Evolutionary conservation across 2,329 filamentous ascomycete species (phyloP).

Genomic region (Ceratocystis eucalypticola): DNA sequence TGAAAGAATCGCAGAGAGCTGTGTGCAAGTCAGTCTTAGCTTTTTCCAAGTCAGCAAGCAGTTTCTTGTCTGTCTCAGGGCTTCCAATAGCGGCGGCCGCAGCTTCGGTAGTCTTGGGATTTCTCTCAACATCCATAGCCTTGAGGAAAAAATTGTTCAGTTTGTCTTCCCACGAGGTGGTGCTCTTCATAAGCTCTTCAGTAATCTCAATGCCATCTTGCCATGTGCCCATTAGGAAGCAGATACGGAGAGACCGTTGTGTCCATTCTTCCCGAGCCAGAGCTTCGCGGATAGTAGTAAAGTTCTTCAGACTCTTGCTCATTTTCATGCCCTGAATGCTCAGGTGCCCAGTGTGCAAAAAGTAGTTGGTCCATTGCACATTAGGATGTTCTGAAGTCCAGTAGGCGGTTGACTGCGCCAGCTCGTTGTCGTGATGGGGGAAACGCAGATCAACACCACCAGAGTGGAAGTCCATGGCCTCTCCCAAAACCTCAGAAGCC

Average conservation of each 20-base stretch:
- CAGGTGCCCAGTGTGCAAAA: slow-evolving; percentile 87
- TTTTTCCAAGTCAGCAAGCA: slow-evolving; percentile 35
- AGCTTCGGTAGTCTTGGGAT: slow-evolving; percentile 12
- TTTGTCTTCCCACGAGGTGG: slow-evolving; percentile 21
- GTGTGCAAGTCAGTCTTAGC: slow-evolving; percentile 41
- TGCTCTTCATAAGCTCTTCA: slow-evolving; percentile 49
- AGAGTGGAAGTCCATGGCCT: slow-evolving; percentile 81
- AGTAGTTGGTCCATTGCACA: slow-evolving; percentile 82
- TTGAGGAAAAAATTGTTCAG: slow-evolving; percentile 21
- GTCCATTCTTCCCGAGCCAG: slow-evolving; percentile 55
- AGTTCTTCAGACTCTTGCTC: slow-evolving; percentile 93
- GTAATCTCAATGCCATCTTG: slow-evolving; percentile 86
- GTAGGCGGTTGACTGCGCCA: slow-evolving; percentile 83
- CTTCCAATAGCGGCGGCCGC: slow-evolving; percentile 13
- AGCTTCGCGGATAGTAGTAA: slow-evolving; percentile 81
- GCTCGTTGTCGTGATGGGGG: slow-evolving; percentile 78
- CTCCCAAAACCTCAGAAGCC: slow-evolving; percentile 77
- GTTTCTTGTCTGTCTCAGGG: slow-evolving; percentile 24
- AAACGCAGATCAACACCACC: slow-evolving; percentile 85
- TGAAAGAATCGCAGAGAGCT: slow-evolving; percentile 71
- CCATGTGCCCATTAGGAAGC: slow-evolving; percentile 81
- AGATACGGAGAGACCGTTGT: slow-evolving; percentile 63
- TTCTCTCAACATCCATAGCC: slow-evolving; percentile 17
- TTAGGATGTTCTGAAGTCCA: slow-evolving; percentile 27
- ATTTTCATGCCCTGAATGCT: slow-evolving; percentile 81